A percentile compares a stretch with the other conserved stretches of the same genome.
phyloP scores from a whole-genome alignment of 441 rosid species.

The Flueggea neowawraea region DNA sequence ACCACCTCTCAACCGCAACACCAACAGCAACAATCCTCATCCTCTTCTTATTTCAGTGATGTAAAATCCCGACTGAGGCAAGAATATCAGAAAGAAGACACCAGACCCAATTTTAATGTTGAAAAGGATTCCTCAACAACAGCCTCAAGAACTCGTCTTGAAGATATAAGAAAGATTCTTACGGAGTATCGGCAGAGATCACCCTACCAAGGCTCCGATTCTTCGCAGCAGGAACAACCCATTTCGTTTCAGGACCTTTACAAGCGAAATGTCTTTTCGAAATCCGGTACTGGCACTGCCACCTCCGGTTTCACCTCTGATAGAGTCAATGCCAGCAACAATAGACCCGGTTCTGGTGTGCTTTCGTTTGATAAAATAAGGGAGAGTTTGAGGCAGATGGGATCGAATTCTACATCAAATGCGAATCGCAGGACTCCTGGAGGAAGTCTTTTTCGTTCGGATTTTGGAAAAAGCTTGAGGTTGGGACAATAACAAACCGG shows the following conservation, averaged over 20 bases:
- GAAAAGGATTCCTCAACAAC: conserved; percentile 1
- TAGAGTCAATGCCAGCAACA: not conserved
- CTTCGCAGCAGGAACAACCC: conserved; percentile 6
- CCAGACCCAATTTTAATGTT: conserved; percentile 4
- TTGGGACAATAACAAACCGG: conserved; percentile 17
- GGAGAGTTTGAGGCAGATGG: conserved; percentile 12
- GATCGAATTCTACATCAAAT: not conserved
- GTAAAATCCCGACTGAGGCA: conserved; percentile 42
- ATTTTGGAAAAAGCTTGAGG: too few relatives aligned
- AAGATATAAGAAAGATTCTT: conserved; percentile 40
- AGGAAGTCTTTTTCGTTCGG: conserved; percentile 12
- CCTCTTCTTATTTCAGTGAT: conserved; percentile 34
- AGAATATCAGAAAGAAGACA: not conserved
- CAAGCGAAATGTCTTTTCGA: conserved; percentile 18
- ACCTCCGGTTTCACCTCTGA: not conserved
- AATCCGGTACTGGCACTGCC: conserved; percentile 16
- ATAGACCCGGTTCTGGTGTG: not conserved
- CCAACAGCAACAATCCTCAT: conserved; percentile 14
- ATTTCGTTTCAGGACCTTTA: conserved; percentile 39
- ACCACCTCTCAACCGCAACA: not conserved
- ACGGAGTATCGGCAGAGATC: conserved; percentile 33
- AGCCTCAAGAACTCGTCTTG: conserved; percentile 13
- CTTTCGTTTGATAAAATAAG: not conserved
- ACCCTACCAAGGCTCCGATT: not conserved
- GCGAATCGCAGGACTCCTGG: not conserved